These are phyloP conservation scores for Epichloe glyceriae DNA, from an alignment of 2,329 filamentous ascomycete species.

Conservation along the genomic window DNA sequence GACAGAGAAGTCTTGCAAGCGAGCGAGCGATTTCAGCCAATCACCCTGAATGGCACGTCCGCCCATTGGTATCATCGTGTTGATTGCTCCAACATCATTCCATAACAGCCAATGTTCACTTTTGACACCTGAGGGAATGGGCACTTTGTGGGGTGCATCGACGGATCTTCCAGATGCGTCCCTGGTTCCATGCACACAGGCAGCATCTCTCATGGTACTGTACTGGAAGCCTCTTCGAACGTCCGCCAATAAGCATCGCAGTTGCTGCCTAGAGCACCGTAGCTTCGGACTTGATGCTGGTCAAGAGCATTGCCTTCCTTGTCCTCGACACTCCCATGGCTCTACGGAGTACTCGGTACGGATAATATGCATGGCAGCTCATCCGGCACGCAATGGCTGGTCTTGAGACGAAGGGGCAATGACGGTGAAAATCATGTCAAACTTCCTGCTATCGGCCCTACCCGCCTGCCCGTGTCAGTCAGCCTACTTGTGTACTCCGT, in stretches of 20 bases:
- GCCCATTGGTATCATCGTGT: too few species aligned
- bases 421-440: background rate
- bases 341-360: background rate
- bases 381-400: background rate
- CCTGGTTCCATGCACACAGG: too few species aligned
- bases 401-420: too few species aligned
- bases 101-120: background rate
- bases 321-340: background rate
- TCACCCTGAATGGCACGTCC: background rate
- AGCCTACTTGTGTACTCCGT: too few species aligned
- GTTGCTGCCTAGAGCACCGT: too few species aligned
- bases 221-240: too few species aligned
- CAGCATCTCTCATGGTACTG: too few species aligned
- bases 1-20: background rate
- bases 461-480: too few species aligned
- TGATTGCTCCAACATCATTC: background rate
- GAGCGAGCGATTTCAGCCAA: background rate
- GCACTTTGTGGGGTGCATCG: background rate
- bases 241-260: too few species aligned
- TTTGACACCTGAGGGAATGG: background rate
- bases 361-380: background rate
- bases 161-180: background rate
- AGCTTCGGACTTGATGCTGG: too few species aligned
- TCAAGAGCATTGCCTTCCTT: too few species aligned
- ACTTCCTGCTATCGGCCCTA: background rate